A percentile compares a stretch with the other conserved stretches of the same genome.
phyloP scores from a whole-genome alignment of 2,329 filamentous ascomycete genomes.

The Karstenula rhodostoma region DNA sequence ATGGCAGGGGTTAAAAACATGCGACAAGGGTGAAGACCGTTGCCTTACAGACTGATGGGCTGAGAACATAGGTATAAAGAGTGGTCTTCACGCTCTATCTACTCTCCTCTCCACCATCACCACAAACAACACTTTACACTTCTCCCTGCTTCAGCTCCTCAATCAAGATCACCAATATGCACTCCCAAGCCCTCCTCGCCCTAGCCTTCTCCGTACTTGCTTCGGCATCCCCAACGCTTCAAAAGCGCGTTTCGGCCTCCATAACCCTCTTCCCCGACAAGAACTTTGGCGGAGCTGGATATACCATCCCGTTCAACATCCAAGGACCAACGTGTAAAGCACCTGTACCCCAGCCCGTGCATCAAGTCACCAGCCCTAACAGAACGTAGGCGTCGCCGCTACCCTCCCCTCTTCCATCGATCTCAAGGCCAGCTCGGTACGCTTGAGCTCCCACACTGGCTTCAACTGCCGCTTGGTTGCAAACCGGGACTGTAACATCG shows the following conservation, averaged over 20 bases:
- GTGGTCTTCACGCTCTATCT: not conserved
- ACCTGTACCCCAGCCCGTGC: not conserved
- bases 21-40: not conserved
- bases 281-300: not conserved
- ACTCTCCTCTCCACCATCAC: not conserved
- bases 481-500: slow-evolving; percentile 1
- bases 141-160: not conserved
- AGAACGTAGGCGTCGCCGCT: not conserved
- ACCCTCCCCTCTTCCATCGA: slow-evolving; percentile 2
- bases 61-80: not conserved
- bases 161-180: not conserved
- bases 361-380: not conserved
- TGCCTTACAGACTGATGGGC: not conserved
- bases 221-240: slow-evolving; percentile 1
- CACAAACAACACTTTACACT: not conserved
- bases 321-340: not conserved
- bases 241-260: slow-evolving; percentile 10
- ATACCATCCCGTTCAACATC: slow-evolving; percentile 10
- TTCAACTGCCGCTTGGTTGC: slow-evolving; percentile 7
- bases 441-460: not conserved
- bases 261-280: slow-evolving; percentile 13
- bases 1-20: not conserved
- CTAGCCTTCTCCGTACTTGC: not conserved
- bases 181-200: not conserved
- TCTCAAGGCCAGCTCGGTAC: not conserved